These are phyloP conservation scores for Lactifluus rugatus DNA, from an alignment of 768 basidiomycete species.

Conservation along the genomic window DNA sequence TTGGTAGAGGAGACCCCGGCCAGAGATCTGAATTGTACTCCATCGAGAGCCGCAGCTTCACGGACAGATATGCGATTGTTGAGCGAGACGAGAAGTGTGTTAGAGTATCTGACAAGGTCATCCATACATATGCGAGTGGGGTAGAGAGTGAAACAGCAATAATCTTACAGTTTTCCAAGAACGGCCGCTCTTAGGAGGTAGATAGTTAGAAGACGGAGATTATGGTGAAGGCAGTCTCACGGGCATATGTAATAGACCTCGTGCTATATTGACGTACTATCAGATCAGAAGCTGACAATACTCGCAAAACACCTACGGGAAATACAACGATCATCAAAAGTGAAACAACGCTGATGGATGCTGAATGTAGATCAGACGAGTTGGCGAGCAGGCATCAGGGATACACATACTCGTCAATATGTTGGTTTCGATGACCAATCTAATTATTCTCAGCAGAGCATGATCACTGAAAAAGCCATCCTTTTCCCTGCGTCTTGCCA, in stretches of 20 bases:
- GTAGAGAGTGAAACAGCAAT: too few relatives aligned
- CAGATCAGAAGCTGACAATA: neutral
- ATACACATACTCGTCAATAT: constrained; percentile 12
- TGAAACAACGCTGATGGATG: neutral
- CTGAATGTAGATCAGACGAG: neutral
- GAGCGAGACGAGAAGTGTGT: constrained; percentile 1
- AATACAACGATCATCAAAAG: neutral
- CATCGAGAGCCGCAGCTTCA: too few relatives aligned
- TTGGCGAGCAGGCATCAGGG: neutral
- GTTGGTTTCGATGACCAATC: constrained; percentile 23
- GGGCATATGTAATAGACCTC: constrained; percentile 7
- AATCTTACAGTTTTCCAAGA: constrained; percentile 1
- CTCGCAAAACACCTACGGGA: neutral
- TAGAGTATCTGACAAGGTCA: neutral
- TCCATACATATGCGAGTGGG: neutral
- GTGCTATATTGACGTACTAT: neutral
- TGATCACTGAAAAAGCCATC: neutral
- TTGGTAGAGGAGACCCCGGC: too few relatives aligned
- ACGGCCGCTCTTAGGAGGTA: neutral
- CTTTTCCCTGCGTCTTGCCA: neutral
- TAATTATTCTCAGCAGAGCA: constrained; percentile 18
- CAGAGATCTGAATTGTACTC: too few relatives aligned
- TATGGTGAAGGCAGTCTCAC: neutral
- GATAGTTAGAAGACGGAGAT: neutral
- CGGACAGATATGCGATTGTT: constrained; percentile 6